phyloP scores from a whole-genome alignment of 495 filamentous ascomycete genomes.

The Aspergillus baeticus region DNA sequence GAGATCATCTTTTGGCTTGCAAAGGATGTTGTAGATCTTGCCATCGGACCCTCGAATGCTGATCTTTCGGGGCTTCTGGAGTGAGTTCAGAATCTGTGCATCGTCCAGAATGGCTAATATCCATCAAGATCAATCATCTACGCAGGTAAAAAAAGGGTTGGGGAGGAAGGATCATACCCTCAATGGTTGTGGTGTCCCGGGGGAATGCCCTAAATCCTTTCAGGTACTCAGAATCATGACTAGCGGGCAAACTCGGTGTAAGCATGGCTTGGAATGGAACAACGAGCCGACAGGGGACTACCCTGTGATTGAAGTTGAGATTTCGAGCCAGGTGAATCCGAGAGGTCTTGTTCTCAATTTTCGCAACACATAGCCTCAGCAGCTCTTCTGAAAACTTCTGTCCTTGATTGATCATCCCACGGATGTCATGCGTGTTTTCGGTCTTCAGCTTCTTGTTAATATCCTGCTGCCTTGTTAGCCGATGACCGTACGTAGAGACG shows the following conservation, averaged over 20 bases:
- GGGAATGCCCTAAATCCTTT: conserved; percentile 82
- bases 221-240: conserved; percentile 64
- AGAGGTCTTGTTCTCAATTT: conserved; percentile 65
- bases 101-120: conserved; percentile 68
- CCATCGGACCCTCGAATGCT: conserved; percentile 87
- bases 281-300: conserved; percentile 78
- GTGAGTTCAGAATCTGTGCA: conserved; percentile 83
- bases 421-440: conserved; percentile 57
- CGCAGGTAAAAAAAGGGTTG: too few relatives aligned
- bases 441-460: conserved; percentile 41
- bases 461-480: conserved; percentile 34
- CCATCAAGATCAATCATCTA: too few relatives aligned
- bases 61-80: conserved; percentile 90
- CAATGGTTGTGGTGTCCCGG: conserved; percentile 58
- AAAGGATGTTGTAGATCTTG: conserved; percentile 79
- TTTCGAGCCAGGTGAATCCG: conserved; percentile 71
- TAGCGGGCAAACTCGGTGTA: conserved; percentile 75
- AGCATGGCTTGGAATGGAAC: conserved; percentile 85
- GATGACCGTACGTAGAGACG: background rate
- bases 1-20: conserved; percentile 97
- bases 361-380: conserved; percentile 73
- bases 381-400: conserved; percentile 84
- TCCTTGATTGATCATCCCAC: conserved; percentile 67
- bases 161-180: conserved; percentile 32
- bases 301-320: conserved; percentile 79